phyloP scores from a whole-genome alignment of 164 flowering plant genomes.

The Umbilicus rupestris region DNA sequence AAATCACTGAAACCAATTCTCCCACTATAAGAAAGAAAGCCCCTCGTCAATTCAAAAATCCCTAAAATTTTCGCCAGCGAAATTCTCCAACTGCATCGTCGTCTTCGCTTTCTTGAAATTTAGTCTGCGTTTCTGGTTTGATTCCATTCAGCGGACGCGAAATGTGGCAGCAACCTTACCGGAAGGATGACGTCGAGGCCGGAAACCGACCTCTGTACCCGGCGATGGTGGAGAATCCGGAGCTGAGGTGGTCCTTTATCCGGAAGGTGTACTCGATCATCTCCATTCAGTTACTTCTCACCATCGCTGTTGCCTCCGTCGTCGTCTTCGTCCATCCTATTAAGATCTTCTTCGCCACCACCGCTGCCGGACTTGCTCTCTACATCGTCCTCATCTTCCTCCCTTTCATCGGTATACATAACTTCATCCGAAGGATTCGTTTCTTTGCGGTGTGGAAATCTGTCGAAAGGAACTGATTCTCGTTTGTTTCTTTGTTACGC shows the following conservation, averaged over 20 bases:
- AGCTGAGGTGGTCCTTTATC: slow-evolving; percentile 73
- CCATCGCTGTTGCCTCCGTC: slow-evolving; percentile 48
- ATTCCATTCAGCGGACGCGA: not conserved
- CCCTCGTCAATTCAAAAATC: no score
- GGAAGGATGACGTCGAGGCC: slow-evolving; percentile 35
- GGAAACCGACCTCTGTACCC: slow-evolving; percentile 44
- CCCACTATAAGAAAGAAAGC: no score
- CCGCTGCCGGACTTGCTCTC: slow-evolving; percentile 34
- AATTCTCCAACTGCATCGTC: no score
- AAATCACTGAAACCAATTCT: no score
- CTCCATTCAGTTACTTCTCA: slow-evolving; percentile 48
- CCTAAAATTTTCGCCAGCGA: no score
- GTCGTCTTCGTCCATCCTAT: slow-evolving; percentile 39
- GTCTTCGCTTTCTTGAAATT: no score
- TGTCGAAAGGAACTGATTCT: not conserved
- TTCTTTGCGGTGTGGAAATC: no score
- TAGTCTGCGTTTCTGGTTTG: not conserved
- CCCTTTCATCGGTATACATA: slow-evolving; percentile 51
- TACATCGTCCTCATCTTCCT: slow-evolving; percentile 32
- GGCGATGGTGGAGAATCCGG: slow-evolving; percentile 52
- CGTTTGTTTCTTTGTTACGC: slow-evolving; percentile 11
- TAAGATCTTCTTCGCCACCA: slow-evolving; percentile 28
- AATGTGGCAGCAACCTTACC: slow-evolving; percentile 4
- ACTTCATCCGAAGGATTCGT: no score
- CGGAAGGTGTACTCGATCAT: slow-evolving; percentile 57